Base-by-base conservation (phyloP, 768 basidiomycete species). In the Tylopilus sp. region DNA sequence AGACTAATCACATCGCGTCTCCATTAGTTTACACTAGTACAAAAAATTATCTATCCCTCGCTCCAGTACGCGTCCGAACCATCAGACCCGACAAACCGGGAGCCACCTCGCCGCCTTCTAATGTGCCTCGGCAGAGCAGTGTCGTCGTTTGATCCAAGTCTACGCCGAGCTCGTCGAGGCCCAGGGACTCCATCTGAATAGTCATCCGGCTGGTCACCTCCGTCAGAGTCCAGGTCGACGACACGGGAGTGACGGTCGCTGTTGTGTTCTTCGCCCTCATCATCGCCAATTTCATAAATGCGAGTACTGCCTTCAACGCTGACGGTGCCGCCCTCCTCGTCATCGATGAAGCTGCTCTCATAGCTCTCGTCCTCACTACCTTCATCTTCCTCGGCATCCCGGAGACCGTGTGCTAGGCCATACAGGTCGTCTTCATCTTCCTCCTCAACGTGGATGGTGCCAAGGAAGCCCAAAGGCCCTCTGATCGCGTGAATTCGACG, bases 271-370 rank as follows among this genome's bases (percentile, higher is more conserved):
- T 51, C 61, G 2, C 48, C 50, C 7, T 51, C 63, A 3, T 42
- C 42, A 9, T 61, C 57, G 20, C 25, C 21, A 15, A 68, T 47
- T 39, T 70, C 64, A 31, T 62, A 58, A 46, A 68, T 64, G 30
- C 64, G 68, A 13, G 55, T 51, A 6, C 40, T 38, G 4, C 52
- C 52, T 39, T 44, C 30, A 38, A 31, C 2, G 7, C 28, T 33
- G n/a, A n/a, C 36, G 17, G n/a, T 36, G n/a, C n/a, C n/a, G 18
- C 11, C 42, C 17, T 71, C 71, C 22, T 56, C 69, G 39, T 82
- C 81, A 38, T 81, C 80, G 44, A 83, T 81, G 57, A 83, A 83
- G 61, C 80, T 80, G 55, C 73, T 72, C 52, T 78, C 78, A 44
- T 80, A 81, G 12, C 63, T 73, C 17, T 69, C 74, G 0, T 74